These are phyloP conservation scores for Cyberlindnera japonica DNA, from an alignment of 805 yeast species.

Conservation along the genomic window DNA sequence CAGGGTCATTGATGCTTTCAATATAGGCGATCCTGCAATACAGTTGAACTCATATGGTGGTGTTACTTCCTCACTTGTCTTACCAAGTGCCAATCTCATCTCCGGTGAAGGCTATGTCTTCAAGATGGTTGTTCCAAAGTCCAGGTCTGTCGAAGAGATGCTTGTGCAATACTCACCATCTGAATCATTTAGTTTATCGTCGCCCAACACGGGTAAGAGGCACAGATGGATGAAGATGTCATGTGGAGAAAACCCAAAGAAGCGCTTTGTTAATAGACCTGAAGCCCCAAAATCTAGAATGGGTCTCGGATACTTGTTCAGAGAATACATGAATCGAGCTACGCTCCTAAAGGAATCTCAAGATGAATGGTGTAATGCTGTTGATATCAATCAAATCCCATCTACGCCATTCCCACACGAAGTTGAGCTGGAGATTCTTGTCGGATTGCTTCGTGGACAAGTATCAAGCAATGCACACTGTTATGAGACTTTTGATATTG, in stretches of 20 bases:
- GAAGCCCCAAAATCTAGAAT: conserved; percentile 13
- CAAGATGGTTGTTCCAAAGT: conserved; percentile 10
- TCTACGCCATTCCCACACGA: conserved; percentile 5
- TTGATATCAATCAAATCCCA: conserved; percentile 2
- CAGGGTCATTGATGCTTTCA: conserved; percentile 11
- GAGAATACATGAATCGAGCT: conserved; percentile 12
- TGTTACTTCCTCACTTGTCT: conserved; percentile 7
- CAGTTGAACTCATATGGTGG: conserved; percentile 8
- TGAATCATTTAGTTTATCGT: neutral
- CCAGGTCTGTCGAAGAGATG: conserved; percentile 11
- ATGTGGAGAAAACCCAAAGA: conserved; percentile 12
- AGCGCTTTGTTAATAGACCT: conserved; percentile 7
- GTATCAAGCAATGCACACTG: conserved; percentile 11
- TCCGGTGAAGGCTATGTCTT: conserved; percentile 8
- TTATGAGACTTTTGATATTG: conserved; percentile 10
- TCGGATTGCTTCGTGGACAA: conserved; percentile 7
- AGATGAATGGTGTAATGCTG: conserved; percentile 9
- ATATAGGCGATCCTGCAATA: conserved; percentile 13
- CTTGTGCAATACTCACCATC: conserved; percentile 5
- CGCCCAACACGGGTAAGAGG: conserved; percentile 8
- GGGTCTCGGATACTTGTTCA: conserved; percentile 10
- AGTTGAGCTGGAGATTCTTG: conserved; percentile 11
- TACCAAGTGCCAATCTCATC: conserved; percentile 11
- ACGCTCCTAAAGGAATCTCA: conserved; percentile 7
- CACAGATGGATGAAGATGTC: conserved; percentile 14